Evolutionary conservation across 176 grass and related monocot species (phyloP), one percentile per base, ranked within the genome.

Genomic region (Lolium multiflorum): DNA sequence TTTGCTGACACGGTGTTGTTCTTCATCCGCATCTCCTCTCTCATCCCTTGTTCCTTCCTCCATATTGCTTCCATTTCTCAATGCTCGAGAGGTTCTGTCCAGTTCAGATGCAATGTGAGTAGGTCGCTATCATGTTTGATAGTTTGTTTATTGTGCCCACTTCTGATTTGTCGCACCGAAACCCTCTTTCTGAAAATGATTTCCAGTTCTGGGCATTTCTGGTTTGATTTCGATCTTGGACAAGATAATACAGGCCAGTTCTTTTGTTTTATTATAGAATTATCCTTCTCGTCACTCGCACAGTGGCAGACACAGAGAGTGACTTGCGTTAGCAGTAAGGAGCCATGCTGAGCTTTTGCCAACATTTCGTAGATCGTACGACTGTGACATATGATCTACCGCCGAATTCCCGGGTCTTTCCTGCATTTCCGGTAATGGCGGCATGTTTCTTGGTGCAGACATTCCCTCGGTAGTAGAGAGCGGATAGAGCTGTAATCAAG

Each of bases 301-400:
- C 43, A 24, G 83, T 61, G 74, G 9, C 74, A 39, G 24, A 17
- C 15, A 64, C 67, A 37, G 68, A 60, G 22, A 41, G 38, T 74
- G 80, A 71, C 25, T 79, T 80, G 80, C 22, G 74, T 49, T 71
- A 5, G 7, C 74, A 71, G 75, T 80, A 79, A 87, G 63, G 65
- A 48, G 80, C 74, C 64, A 46, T 51, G 12, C 62, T 65, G 22
- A 35, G 51, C 16, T 69, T 46, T 78, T 9, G 24, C 47, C 58
- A 83, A 76, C 18, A 52, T 44, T 79, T 58, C 76, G 28, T 87
- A 83, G 85, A 84, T 87, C 89, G 73, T 38, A 65, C 81, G 85
- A 84, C 5, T n/a, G 67, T 9, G 89, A 91, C 76, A 41, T 21
- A 13, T 49, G 76, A 91, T 60, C 85, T 0, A 75, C 75, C 57